A percentile compares a stretch with the other conserved stretches of the same genome.
phyloP scores from a whole-genome alignment of 2,329 filamentous ascomycete genomes.

The Phialophora expanda region DNA sequence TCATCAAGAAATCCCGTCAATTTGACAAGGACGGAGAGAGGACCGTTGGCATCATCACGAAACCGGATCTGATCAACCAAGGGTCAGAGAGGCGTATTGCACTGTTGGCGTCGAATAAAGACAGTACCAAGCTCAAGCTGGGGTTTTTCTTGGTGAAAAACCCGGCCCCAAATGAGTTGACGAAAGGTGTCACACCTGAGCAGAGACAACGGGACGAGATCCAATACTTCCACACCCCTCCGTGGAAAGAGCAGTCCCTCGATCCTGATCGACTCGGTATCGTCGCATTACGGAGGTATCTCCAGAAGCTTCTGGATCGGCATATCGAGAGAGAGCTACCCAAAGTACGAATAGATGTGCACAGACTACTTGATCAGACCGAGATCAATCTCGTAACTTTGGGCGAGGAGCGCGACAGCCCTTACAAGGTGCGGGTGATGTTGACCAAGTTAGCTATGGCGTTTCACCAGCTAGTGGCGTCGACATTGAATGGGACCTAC shows the following conservation, averaged over 20 bases:
- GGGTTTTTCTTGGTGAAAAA: slow-evolving; percentile 56
- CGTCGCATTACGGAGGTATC: slow-evolving; percentile 40
- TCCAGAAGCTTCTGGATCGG: slow-evolving; percentile 44
- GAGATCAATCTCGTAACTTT: slow-evolving; percentile 52
- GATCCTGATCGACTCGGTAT: slow-evolving; percentile 41
- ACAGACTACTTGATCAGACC: slow-evolving; percentile 45
- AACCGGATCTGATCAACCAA: slow-evolving; percentile 43
- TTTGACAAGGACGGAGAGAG: slow-evolving; percentile 44
- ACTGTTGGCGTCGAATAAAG: slow-evolving; percentile 39
- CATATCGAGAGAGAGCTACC: slow-evolving; percentile 47
- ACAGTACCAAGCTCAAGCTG: slow-evolving; percentile 52
- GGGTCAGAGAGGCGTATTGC: slow-evolving; percentile 40
- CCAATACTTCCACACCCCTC: slow-evolving; percentile 43
- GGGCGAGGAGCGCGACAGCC: slow-evolving; percentile 50
- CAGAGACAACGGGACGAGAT: slow-evolving; percentile 44
- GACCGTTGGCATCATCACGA: slow-evolving; percentile 49
- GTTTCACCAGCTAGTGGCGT: slow-evolving; percentile 47
- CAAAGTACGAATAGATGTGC: slow-evolving; percentile 46
- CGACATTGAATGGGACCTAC: slow-evolving; percentile 51
- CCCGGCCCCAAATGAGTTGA: slow-evolving; percentile 44
- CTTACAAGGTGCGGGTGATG: slow-evolving; percentile 43
- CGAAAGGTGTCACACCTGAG: slow-evolving; percentile 19
- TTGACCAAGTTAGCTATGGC: slow-evolving; percentile 47
- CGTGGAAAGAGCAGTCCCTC: slow-evolving; percentile 41
- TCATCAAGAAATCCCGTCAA: slow-evolving; percentile 55